phyloP scores from a whole-genome alignment of 148 eudicot genomes.

The Dianthus caryophyllus region DNA sequence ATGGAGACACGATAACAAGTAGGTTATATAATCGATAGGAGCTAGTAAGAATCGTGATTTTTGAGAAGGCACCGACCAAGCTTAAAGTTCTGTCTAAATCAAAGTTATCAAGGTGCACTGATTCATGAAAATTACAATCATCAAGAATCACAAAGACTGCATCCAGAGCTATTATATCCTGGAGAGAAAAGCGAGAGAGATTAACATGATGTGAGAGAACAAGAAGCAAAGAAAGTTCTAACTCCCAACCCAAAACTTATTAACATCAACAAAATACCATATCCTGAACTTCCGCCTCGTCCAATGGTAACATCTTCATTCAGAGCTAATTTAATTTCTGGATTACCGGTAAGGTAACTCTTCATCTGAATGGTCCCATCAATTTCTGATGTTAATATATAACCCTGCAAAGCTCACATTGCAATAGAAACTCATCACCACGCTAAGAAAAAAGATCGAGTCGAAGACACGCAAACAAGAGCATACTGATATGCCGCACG shows the following conservation, averaged over 20 bases:
- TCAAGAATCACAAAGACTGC: conserved; percentile 81
- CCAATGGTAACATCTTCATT: conserved; percentile 81
- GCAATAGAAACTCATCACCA: neutral
- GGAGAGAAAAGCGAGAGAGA: conserved; percentile 13
- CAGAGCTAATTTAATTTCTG: conserved; percentile 82
- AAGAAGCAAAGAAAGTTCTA: conserved; percentile 8
- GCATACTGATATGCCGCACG: neutral
- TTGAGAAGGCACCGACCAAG: conserved; percentile 54
- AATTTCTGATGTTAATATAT: conserved; percentile 91
- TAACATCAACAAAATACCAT: conserved; percentile 45
- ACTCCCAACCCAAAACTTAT: neutral
- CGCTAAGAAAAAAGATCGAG: conserved; percentile 7
- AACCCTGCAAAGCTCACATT: conserved; percentile 52
- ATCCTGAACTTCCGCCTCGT: conserved; percentile 61
- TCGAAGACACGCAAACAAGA: neutral
- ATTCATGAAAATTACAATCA: conserved; percentile 95
- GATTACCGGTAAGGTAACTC: conserved; percentile 94
- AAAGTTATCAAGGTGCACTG: conserved; percentile 89
- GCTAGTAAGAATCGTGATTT: conserved; percentile 6
- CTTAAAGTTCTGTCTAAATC: conserved; percentile 73
- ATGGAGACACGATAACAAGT: neutral
- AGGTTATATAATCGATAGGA: conserved; percentile 9
- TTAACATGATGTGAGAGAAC: conserved; percentile 12
- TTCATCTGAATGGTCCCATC: conserved; percentile 97
- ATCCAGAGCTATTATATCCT: conserved; percentile 78